Evolutionary conservation across 257 asterid genomes (phyloP).

Genomic region (Fraxinus americana): DNA sequence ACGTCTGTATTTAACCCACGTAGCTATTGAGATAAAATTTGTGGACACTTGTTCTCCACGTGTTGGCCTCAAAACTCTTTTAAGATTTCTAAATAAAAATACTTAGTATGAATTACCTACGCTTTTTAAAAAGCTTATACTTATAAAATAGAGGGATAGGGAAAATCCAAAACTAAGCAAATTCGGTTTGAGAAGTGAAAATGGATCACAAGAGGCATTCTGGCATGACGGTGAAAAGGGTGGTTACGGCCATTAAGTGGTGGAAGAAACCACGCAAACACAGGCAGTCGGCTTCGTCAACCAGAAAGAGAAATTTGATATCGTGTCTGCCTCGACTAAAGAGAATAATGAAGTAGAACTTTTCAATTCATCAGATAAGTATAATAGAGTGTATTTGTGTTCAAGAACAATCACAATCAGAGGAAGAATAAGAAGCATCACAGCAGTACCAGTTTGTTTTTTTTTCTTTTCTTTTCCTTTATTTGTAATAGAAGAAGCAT

Average conservation of each 20-base stretch:
- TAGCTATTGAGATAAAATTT: not conserved
- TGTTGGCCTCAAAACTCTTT: not conserved
- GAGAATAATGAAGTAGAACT: not conserved
- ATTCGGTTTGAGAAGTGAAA: slow-evolving; percentile 37
- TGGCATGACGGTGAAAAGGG: not conserved
- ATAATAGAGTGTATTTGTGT: not conserved
- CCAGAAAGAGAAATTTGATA: not conserved
- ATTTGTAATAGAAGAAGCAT: not conserved
- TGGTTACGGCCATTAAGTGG: not conserved
- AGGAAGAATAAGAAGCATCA: not conserved
- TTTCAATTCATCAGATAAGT: not conserved
- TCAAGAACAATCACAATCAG: not conserved
- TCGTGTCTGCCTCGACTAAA: not conserved
- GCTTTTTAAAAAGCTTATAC: not conserved
- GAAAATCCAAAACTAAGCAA: not conserved
- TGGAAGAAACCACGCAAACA: not conserved
- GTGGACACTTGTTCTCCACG: not conserved
- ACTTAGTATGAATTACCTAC: not conserved
- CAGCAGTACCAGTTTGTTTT: not conserved
- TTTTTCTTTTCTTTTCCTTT: too few relatives aligned
- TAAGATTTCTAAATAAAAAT: too few relatives aligned
- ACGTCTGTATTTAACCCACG: not conserved
- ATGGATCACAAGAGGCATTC: not conserved
- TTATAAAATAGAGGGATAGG: too few relatives aligned
- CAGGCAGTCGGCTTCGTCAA: not conserved